phyloP scores from a whole-genome alignment of 169 alveolate species.

The Besnoitia besnoiti region DNA sequence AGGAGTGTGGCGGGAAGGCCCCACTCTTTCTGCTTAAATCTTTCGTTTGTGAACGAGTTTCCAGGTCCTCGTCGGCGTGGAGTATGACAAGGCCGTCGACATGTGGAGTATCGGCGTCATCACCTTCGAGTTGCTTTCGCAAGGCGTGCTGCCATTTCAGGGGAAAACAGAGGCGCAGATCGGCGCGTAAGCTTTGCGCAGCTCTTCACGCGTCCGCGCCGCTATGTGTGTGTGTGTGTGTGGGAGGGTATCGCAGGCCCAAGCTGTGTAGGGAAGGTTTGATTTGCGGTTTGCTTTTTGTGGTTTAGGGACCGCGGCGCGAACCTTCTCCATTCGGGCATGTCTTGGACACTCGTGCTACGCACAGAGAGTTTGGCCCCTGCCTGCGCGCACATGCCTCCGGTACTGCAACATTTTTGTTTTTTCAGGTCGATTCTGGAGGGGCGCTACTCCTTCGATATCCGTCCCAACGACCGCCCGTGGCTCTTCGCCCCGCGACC shows the following conservation, averaged over 20 bases:
- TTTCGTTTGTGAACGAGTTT: neutral
- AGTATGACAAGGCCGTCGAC: conserved; percentile 42
- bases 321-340: no score
- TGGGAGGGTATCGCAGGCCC: no score
- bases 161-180: conserved; percentile 34
- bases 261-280: no score
- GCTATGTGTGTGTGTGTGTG: no score
- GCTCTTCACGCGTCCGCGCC: no score
- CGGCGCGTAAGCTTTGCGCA: conserved; percentile 39
- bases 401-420: no score
- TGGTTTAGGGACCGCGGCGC: no score
- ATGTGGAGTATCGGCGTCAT: conserved; percentile 57
- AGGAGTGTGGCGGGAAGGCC: neutral
- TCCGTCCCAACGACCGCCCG: neutral
- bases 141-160: conserved; percentile 46
- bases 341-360: no score
- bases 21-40: neutral
- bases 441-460: neutral
- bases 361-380: no score
- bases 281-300: no score
- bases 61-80: conserved; percentile 29
- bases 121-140: conserved; percentile 38
- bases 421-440: conserved; percentile 3
- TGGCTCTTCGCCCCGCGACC: neutral
- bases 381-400: no score